A percentile compares a stretch with the other conserved stretches of the same genome.
phyloP scores from a whole-genome alignment of 305 asterid species.

The Solanum chacoense region DNA sequence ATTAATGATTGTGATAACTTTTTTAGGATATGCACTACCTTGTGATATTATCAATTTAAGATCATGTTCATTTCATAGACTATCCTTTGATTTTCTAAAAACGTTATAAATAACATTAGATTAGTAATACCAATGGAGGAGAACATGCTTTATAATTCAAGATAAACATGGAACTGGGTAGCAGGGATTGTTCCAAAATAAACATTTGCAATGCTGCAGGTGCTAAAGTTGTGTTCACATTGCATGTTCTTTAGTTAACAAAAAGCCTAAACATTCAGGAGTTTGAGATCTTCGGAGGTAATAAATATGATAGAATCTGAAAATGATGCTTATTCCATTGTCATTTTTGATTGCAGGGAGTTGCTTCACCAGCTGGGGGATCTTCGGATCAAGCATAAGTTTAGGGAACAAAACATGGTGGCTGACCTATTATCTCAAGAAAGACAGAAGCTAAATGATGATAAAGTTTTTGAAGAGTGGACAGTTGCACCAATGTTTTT shows the following conservation, averaged over 20 bases:
- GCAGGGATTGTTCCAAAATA: too few relatives aligned
- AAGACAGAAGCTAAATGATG: neutral
- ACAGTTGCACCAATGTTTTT: neutral
- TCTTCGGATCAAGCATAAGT: neutral
- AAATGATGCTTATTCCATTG: neutral
- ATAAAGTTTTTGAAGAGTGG: neutral
- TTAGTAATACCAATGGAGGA: too few relatives aligned
- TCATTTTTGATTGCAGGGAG: neutral
- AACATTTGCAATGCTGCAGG: neutral
- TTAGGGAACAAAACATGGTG: neutral
- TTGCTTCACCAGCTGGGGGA: neutral
- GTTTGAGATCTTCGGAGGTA: neutral
- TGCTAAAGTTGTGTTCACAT: neutral
- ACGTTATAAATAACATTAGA: neutral
- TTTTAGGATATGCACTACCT: neutral
- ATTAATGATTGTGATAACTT: too few relatives aligned
- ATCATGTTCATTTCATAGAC: neutral
- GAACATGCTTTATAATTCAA: neutral
- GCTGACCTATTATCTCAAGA: neutral
- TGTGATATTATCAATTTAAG: neutral
- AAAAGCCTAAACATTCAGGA: neutral
- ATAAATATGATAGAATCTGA: neutral
- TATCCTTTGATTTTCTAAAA: neutral
- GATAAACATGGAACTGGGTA: neutral
- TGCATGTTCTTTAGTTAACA: too few relatives aligned